Conservation (phyloP, 225 moss, liverwort and hornwort species). For the Antitrichia curtipendula region DNA sequence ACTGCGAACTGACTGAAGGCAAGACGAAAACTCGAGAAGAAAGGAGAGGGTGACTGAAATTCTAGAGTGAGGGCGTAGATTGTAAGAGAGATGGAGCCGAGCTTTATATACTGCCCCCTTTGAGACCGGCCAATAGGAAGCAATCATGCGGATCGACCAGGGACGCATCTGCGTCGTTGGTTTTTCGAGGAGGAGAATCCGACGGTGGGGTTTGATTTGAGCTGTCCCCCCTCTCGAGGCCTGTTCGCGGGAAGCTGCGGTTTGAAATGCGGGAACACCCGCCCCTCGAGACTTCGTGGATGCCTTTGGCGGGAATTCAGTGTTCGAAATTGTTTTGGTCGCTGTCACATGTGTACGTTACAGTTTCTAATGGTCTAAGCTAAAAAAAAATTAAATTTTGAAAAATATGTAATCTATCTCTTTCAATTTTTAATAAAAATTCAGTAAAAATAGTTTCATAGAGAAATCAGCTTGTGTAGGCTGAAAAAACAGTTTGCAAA, state of each 20-base stretch:
- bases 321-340: not conserved
- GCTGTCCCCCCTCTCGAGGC: not conserved
- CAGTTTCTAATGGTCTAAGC: not conserved
- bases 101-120: not conserved
- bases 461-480: not conserved
- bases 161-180: not conserved
- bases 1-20: too few relatives aligned
- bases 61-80: too few relatives aligned
- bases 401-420: not conserved
- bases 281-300: not conserved
- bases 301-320: not conserved
- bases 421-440: rapidly evolving
- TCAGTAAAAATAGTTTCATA: too few relatives aligned
- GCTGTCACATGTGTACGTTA: too few relatives aligned
- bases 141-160: not conserved
- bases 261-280: not conserved
- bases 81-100: rapidly evolving
- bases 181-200: not conserved
- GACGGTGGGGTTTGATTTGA: not conserved
- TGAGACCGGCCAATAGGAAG: not conserved
- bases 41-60: not conserved
- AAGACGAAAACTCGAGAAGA: rapidly evolving
- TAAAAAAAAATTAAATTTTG: too few relatives aligned
- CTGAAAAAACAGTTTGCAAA: too few relatives aligned
- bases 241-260: slow-evolving; percentile 1